Conservation (phyloP, 371 early-diverging fungal species). For the Blastocladiella emersonii region DNA sequence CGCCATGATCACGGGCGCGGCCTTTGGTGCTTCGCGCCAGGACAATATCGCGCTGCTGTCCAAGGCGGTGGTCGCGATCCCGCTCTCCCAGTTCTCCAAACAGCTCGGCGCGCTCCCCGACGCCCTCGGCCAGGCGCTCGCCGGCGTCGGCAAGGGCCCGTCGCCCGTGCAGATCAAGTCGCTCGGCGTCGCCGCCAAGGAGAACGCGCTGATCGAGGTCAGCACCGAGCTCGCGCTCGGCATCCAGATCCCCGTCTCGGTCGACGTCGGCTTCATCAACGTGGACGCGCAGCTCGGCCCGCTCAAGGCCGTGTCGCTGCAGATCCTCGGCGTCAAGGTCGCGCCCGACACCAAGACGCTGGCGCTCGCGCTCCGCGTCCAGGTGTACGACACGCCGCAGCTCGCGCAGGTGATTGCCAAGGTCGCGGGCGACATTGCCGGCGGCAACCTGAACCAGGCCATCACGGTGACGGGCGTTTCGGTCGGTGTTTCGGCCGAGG, state of each 20-base stretch:
- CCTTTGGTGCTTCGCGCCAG: neutral
- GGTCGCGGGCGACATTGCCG: neutral
- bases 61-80: neutral
- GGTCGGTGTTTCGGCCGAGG: neutral
- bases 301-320: conserved; percentile 1
- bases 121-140: neutral
- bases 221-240: neutral
- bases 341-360: conserved; percentile 2
- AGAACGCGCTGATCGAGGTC: neutral
- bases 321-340: neutral
- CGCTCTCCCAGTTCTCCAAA: neutral
- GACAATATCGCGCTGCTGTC: neutral
- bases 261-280: neutral
- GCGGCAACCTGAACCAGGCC: neutral
- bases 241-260: neutral
- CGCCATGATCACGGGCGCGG: neutral
- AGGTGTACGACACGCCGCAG: neutral
- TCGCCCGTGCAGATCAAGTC: neutral
- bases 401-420: neutral
- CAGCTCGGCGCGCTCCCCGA: neutral
- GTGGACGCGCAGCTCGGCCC: neutral
- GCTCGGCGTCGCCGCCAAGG: neutral
- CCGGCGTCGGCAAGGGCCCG: neutral
- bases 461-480: neutral
- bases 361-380: neutral